Evolutionary conservation across 352 stramenopile genomes (phyloP), one percentile per base, ranked within the genome.

Genomic region (Pythium sukuiense): DNA sequence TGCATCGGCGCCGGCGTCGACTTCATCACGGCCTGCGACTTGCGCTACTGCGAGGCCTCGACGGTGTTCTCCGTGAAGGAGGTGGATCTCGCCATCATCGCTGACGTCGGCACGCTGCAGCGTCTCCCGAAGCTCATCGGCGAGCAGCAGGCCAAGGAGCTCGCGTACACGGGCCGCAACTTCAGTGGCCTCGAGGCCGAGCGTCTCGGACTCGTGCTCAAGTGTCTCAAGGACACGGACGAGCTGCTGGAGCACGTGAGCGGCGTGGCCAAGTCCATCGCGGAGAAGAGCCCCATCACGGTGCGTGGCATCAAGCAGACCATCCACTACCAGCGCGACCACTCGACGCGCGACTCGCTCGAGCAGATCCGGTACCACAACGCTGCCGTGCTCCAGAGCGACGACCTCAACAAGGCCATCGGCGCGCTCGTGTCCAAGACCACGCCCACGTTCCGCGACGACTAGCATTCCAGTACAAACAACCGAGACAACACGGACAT

Each of bases 1-100:
- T 96, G 87, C 68, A 95, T 96, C 57, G 89, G 89, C 29, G 89
- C 85, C 24, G 89, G 82, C 18, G 84, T 97, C 37, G 89, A 97
- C 73, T 90, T 97, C 48, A 87, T 96, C 69, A 90, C 87, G 43
- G 88, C 87, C 4, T 96, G 87, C 56, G 89, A 97, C 50, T 64
- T 97, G 37, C 87, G 89, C 46, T 94, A 95, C 73, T 88, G 80
- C 48, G 87, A 95, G 55, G 73, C 85, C n/a, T 88, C 81, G 33
- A 85, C 88, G 39, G 57, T 88, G 43, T 96, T 97, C 65, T 90
- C 80, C 2, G 81, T 97, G 12, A 96, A 96, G 55, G 89, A 97
- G 55, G 83, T 96, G 52, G 89, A 97, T 56, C 73, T 97, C 41
- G 89, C 85, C 8, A 97, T 97, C 66, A 82, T 96, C 54, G 89